Percentiles rank a stretch among this genome's conserved stretches.
These are phyloP conservation scores for Boletus mariae DNA, from an alignment of 1,284 basidiomycete genomes.

Conservation along the genomic window DNA sequence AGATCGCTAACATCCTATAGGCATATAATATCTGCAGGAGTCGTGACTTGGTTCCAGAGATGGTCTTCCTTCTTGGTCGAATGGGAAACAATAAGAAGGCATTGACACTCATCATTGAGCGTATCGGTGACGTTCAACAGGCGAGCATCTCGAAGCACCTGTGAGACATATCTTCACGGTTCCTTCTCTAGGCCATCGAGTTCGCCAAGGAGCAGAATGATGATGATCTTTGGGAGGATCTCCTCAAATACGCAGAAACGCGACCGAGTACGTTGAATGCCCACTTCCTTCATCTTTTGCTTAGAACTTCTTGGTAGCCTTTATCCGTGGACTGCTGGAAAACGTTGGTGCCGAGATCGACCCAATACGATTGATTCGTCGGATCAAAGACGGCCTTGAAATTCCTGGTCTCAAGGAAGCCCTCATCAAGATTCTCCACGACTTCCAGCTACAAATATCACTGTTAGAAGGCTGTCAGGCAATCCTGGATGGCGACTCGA, in stretches of 20 bases:
- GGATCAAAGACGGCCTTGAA: slow-evolving; percentile 94
- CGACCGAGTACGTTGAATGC: slow-evolving; percentile 60
- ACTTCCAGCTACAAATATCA: slow-evolving; percentile 90
- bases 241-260: slow-evolving; percentile 92
- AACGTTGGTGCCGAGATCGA: slow-evolving; percentile 97
- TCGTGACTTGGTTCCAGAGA: slow-evolving; percentile 88
- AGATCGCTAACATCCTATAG: slow-evolving; percentile 35
- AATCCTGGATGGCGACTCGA: slow-evolving; percentile 81
- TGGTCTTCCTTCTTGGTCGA: slow-evolving; percentile 95
- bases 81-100: slow-evolving; percentile 98
- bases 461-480: slow-evolving; percentile 87
- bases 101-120: slow-evolving; percentile 91
- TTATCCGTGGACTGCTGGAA: slow-evolving; percentile 92
- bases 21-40: slow-evolving; percentile 87
- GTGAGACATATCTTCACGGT: background rate
- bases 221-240: slow-evolving; percentile 96
- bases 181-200: slow-evolving; percentile 76
- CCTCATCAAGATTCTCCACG: slow-evolving; percentile 94
- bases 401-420: slow-evolving; percentile 94
- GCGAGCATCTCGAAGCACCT: slow-evolving; percentile 38
- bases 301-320: slow-evolving; percentile 47
- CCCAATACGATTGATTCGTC: slow-evolving; percentile 88
- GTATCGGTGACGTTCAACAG: slow-evolving; percentile 87
- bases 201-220: slow-evolving; percentile 98
- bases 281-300: background rate